Evolutionary conservation across 2,329 filamentous ascomycete genomes (phyloP).

Genomic region (Camillea tinctor): DNA sequence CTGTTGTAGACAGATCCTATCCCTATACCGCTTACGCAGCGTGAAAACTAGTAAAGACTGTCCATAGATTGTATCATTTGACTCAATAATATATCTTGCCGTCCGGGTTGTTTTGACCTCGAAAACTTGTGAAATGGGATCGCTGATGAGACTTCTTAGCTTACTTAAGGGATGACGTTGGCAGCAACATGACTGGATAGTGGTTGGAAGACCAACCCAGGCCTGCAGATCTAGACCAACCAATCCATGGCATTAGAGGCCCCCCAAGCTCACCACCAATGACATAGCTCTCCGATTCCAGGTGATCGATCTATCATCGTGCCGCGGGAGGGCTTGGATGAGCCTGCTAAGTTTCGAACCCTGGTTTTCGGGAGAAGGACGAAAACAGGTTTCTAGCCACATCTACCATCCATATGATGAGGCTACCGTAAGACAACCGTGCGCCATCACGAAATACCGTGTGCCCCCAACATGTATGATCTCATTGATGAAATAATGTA

Average conservation of each 20-base stretch:
- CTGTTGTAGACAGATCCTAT: too few species aligned
- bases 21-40: not conserved
- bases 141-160: not conserved
- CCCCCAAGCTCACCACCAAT: not conserved
- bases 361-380: constrained; percentile 4
- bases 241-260: not conserved
- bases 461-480: constrained; percentile 14
- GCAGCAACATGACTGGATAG: not conserved
- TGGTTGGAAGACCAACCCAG: not conserved
- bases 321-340: not conserved
- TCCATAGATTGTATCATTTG: not conserved
- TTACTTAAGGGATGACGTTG: not conserved
- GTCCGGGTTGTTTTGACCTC: not conserved
- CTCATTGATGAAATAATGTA: constrained; percentile 10
- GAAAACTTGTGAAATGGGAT: not conserved
- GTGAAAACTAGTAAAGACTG: not conserved
- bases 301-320: constrained; percentile 7
- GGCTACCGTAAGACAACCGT: constrained; percentile 18
- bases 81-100: not conserved
- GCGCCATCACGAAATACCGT: constrained; percentile 6
- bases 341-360: constrained; percentile 4
- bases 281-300: constrained; percentile 4
- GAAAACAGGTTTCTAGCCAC: constrained; percentile 32
- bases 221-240: not conserved
- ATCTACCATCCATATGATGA: constrained; percentile 14